Conservation (phyloP, 2,329 filamentous ascomycete species). For the Talaromyces sp. region DNA sequence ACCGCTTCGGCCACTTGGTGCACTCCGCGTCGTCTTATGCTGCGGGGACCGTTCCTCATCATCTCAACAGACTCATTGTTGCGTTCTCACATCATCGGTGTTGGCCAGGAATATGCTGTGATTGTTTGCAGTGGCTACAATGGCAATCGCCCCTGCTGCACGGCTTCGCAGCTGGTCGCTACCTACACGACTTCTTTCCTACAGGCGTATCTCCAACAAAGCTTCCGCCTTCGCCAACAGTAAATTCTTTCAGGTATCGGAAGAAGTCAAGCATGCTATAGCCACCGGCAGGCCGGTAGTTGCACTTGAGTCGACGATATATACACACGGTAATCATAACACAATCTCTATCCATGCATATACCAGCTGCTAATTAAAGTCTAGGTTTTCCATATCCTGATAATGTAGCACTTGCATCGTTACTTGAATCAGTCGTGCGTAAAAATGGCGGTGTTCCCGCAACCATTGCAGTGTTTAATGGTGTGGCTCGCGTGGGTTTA, state of each 20-base stretch:
- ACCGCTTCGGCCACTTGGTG: slow-evolving; percentile 33
- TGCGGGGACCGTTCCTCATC: slow-evolving; percentile 1
- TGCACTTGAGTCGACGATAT: slow-evolving; percentile 92
- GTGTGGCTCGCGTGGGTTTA: slow-evolving; percentile 77
- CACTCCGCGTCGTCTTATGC: slow-evolving; percentile 27
- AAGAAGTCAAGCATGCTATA: slow-evolving; percentile 78
- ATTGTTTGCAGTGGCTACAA: not conserved
- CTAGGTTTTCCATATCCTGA: slow-evolving; percentile 67
- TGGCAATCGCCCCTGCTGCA: slow-evolving; percentile 5
- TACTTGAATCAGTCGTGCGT: slow-evolving; percentile 78
- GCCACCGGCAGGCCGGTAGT: slow-evolving; percentile 75
- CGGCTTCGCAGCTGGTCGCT: slow-evolving; percentile 10
- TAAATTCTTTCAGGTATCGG: slow-evolving; percentile 66
- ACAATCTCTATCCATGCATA: not conserved
- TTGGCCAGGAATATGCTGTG: not conserved
- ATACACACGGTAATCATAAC: slow-evolving; percentile 72
- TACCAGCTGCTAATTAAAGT: not conserved
- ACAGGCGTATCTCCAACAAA: slow-evolving; percentile 21
- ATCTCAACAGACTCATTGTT: not conserved
- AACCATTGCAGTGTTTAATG: slow-evolving; percentile 83
- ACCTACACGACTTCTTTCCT: not conserved
- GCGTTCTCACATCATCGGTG: not conserved
- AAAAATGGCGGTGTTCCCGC: slow-evolving; percentile 79
- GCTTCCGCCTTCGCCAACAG: slow-evolving; percentile 33
- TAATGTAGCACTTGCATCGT: slow-evolving; percentile 70